Base-by-base conservation (phyloP, 164 flowering plant genomes). In the Sedum album region DNA sequence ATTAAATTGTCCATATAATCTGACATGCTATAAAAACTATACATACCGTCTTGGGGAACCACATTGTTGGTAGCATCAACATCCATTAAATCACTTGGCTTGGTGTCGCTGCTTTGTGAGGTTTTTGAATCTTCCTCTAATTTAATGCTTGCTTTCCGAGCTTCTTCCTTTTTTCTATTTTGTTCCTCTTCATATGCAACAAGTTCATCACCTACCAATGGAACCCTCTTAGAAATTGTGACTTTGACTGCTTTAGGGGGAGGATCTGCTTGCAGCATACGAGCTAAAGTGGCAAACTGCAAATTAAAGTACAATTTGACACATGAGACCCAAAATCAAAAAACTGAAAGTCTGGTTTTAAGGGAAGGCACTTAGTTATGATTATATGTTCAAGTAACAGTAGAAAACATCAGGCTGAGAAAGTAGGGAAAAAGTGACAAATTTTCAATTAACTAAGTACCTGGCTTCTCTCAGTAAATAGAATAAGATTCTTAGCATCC, bases 201-300 rank as follows among this genome's bases (percentile, higher is more conserved):
- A 63, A 94, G 81, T 82, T 94, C 98, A 67, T 94, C 98, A 48
- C 98, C 98, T 73, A 85, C 96, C 80, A 94, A 85, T 51, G 95
- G 97, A 76, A 94, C 86, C 74, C 98, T 87, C 82, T 81, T 83
- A 70, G 96, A 79, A 82, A 94, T 75, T 49, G 87, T 85, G 66
- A 91, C 93, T 81, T 94, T 94, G 68, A 94, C 97, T 81, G 89
- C 93, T 82, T 88, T 94, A 66, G 98, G 98, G 72, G 98, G 98
- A 69, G 98, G 98, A 79, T 89, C 96, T 55, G 92, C 87, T 80
- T 94, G 98, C 81, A 94, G 98, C 88, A 87, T 87, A 18, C 97
- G 95, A 66, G 98, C 96, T 75, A 89, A 75, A 11, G 97, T 89
- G 55, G 75, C 97, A 83, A 86, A 94, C 98, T 94, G 76, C 78